These are phyloP conservation scores for Aaosphaeria arxii DNA, from an alignment of 2,329 filamentous ascomycete species.

Conservation along the genomic window DNA sequence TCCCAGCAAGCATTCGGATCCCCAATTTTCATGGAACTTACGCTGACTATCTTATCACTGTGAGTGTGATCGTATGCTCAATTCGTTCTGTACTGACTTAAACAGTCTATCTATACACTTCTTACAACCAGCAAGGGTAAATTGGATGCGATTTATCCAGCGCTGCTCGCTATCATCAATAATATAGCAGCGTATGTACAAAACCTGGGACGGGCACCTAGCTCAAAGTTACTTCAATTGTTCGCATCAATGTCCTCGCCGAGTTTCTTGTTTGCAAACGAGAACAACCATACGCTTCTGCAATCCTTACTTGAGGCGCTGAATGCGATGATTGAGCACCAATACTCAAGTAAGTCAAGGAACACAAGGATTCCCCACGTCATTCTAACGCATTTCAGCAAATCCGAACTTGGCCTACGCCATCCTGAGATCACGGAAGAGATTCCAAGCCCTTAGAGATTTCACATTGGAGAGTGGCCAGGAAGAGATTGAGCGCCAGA, in stretches of 20 bases:
- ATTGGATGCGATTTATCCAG: constrained; percentile 86
- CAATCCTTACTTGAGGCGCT: constrained; percentile 82
- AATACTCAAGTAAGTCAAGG: constrained; percentile 65
- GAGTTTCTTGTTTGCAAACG: constrained; percentile 86
- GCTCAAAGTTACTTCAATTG: constrained; percentile 80
- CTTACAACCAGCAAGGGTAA: constrained; percentile 90
- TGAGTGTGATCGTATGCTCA: constrained; percentile 41
- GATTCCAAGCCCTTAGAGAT: constrained; percentile 78
- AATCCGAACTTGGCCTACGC: constrained; percentile 81
- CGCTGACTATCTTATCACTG: constrained; percentile 88
- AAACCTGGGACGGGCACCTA: constrained; percentile 69
- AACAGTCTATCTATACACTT: constrained; percentile 81
- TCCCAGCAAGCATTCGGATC: constrained; percentile 79
- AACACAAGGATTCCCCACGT: not conserved
- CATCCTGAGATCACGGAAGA: constrained; percentile 74
- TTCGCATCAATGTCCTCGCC: constrained; percentile 92
- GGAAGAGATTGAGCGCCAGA: constrained; percentile 82
- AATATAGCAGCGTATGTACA: constrained; percentile 87
- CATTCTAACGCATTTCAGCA: constrained; percentile 46
- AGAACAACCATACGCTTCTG: constrained; percentile 81
- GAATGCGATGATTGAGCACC: constrained; percentile 85
- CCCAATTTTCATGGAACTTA: constrained; percentile 85
- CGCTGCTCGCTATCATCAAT: constrained; percentile 86
- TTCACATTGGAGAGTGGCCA: constrained; percentile 92
- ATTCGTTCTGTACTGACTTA: constrained; percentile 20